Conservation (phyloP, 805 yeast genomes). For the Wickerhamiella cacticola region DNA sequence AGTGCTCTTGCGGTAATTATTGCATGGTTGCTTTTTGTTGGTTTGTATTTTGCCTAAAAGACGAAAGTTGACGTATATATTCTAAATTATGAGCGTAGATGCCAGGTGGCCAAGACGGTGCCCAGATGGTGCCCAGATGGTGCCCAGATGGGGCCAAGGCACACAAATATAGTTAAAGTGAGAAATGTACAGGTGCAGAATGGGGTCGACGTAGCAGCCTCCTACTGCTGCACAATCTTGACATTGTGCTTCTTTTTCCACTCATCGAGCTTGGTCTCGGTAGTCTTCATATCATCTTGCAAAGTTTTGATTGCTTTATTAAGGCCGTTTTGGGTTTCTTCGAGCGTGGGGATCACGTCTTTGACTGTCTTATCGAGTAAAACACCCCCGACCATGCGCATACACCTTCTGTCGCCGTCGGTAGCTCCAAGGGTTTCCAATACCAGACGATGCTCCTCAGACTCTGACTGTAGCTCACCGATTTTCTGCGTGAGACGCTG, state of each 20-base stretch:
- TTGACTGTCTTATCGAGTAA: slow-evolving; percentile 69
- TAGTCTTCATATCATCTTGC: slow-evolving; percentile 31
- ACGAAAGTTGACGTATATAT: neutral
- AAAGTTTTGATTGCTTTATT: slow-evolving; percentile 32
- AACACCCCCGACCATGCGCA: slow-evolving; percentile 89
- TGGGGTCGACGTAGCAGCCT: neutral
- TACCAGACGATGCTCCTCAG: slow-evolving; percentile 42
- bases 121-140: too few relatives aligned
- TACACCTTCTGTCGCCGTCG: slow-evolving; percentile 59
- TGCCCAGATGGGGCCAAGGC: too few relatives aligned
- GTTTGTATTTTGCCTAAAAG: slow-evolving; percentile 41
- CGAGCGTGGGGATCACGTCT: slow-evolving; percentile 56
- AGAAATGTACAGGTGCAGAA: too few relatives aligned
- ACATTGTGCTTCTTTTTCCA: slow-evolving; percentile 44
- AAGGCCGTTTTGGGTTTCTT: slow-evolving; percentile 43
- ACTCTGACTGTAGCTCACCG: slow-evolving; percentile 32
- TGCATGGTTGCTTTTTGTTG: slow-evolving; percentile 70
- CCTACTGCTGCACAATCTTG: slow-evolving; percentile 31
- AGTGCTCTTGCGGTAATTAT: slow-evolving; percentile 55
- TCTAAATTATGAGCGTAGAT: too few relatives aligned
- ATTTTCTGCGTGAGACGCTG: slow-evolving; percentile 30
- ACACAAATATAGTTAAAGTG: too few relatives aligned
- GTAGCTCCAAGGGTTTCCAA: slow-evolving; percentile 42
- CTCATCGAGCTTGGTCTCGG: slow-evolving; percentile 34
- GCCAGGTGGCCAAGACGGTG: too few relatives aligned